Evolutionary conservation across 2,329 filamentous ascomycete genomes (phyloP), one percentile per base, ranked within the genome.

Genomic region (Dothistroma pini): DNA sequence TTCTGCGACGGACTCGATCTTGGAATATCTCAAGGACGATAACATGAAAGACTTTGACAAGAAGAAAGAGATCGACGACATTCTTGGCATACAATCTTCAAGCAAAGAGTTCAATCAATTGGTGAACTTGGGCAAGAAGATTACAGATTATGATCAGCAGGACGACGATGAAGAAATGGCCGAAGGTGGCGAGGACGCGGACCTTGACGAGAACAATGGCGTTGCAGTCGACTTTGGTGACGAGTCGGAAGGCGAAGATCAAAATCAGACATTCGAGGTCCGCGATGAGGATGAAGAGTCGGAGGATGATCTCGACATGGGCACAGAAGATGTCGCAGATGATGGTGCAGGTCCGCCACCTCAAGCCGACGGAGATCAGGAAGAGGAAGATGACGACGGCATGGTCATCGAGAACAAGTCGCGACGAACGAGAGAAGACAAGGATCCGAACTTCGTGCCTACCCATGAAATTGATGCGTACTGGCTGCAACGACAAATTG

Each of bases 221-320:
- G 95, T 99, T 51, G 95, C 96, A 38, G 95, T 99, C 51, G 93
- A 96, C 47, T 99, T 99, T 74, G 93, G 96, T 66, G 91, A 96
- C 63, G 89, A 92, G 54, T 88, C 91, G 22, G 93, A 97, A 48
- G 87, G 80, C 25, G 80, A 90, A 53, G 93, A 96, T 65, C 90
- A 91, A 56, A 89, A 89, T 48, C 87, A 86, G 51, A 85, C 92
- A 10, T 87, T 92, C 70, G 93, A 97, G 77, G 87, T 99, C 22
- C 87, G 90, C 64, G 95, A 97, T 59, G 85, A 83, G 65, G 91
- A 93, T 63, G 82, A 83, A 68, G 88, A 89, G 12, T 93, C 90
- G 0, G 93, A 96, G 68, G 90, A 89, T 55, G 85, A 84, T 22
- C 76, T 78, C 19, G 81, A 78, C 22, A 76, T 75, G 56, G 75